These are phyloP conservation scores for Zychaea mexicana DNA, from an alignment of 371 early-diverging fungal species.

Conservation along the genomic window DNA sequence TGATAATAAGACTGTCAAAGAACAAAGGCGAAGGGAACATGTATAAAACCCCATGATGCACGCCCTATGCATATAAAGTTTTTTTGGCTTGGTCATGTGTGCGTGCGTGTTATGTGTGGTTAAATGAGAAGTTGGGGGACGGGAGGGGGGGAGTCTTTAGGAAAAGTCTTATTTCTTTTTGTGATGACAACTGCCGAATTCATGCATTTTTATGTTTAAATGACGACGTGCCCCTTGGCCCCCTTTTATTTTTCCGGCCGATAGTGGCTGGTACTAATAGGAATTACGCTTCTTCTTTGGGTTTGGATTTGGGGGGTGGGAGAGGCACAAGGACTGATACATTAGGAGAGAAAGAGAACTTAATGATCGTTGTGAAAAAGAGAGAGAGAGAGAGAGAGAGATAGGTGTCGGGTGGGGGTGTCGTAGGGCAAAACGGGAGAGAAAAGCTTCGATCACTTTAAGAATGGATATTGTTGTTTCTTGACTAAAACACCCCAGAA, in stretches of 20 bases:
- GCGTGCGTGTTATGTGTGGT: no score
- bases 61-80: no score
- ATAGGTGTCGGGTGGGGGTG: no score
- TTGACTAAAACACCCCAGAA: no score
- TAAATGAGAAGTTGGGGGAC: not conserved
- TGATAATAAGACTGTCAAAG: no score
- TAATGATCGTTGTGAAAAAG: no score
- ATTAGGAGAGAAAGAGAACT: not conserved
- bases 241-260: not conserved
- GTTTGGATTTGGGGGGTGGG: not conserved
- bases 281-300: not conserved
- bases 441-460: constrained; percentile 4
- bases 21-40: no score
- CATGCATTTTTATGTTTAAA: constrained; percentile 6
- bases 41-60: no score
- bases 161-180: not conserved
- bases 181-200: not conserved
- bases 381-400: no score
- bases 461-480: constrained; percentile 2
- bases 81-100: not conserved
- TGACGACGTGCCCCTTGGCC: not conserved
- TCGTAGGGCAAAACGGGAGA: not conserved
- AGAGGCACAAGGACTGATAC: no score
- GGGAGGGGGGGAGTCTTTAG: not conserved
- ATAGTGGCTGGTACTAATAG: constrained; percentile 4